Conservation (phyloP, 2,329 filamentous ascomycete genomes). For the Neonectria punicea region DNA sequence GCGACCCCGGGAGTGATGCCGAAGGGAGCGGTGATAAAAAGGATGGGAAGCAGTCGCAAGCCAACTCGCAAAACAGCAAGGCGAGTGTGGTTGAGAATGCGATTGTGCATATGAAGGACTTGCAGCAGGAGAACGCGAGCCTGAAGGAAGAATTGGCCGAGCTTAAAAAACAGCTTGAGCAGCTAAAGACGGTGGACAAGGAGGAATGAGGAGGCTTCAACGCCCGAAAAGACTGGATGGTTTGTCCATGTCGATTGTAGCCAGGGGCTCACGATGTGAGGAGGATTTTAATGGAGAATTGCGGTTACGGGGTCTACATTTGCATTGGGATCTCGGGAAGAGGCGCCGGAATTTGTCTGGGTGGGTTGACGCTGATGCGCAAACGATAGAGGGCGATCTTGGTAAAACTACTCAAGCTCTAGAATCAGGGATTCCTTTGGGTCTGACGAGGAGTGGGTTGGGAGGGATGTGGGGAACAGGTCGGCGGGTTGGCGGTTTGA, state of each 20-base stretch:
- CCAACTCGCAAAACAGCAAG: conserved; percentile 80
- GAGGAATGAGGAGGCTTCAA: conserved; percentile 27
- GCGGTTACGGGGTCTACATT: conserved; percentile 8
- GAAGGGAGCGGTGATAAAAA: conserved; percentile 59
- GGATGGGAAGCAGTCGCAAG: conserved; percentile 57
- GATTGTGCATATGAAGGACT: conserved; percentile 90
- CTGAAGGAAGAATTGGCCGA: conserved; percentile 69
- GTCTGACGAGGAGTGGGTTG: not conserved
- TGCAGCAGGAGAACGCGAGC: conserved; percentile 78
- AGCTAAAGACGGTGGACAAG: conserved; percentile 32
- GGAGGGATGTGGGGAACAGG: not conserved
- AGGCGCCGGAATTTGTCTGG: conserved; percentile 34
- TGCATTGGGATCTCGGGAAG: conserved; percentile 23
- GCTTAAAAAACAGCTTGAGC: conserved; percentile 47
- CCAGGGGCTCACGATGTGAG: conserved; percentile 14
- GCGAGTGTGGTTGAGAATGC: conserved; percentile 97
- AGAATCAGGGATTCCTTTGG: conserved; percentile 18
- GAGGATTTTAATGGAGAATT: conserved; percentile 27
- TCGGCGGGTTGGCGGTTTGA: conserved; percentile 9
- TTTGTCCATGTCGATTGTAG: conserved; percentile 7
- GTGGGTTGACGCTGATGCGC: conserved; percentile 23
- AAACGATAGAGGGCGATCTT: conserved; percentile 31
- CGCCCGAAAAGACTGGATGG: not conserved
- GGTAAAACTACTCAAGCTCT: conserved; percentile 19
- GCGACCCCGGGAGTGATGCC: conserved; percentile 51